Conservation (phyloP, 73 alveolate genomes). For the Paramecium bursaria region DNA sequence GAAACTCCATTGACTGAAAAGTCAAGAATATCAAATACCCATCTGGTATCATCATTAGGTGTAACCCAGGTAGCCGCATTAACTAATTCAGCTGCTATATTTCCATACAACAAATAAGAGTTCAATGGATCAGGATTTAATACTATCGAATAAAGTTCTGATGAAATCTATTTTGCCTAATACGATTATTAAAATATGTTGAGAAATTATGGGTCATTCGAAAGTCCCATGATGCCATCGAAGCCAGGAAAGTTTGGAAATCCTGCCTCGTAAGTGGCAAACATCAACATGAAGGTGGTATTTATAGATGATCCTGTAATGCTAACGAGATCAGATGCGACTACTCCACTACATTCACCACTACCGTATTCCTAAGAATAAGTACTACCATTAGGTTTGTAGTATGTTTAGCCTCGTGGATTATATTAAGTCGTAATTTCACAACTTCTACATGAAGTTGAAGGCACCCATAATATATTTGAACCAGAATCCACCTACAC, state of each 20-base stretch:
- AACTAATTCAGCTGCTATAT: not conserved
- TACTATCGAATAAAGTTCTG: not conserved
- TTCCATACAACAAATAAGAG: not conserved
- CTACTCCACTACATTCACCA: not conserved
- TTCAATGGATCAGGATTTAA: not conserved
- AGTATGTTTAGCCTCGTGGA: not conserved
- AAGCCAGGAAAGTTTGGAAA: not conserved
- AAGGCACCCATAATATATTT: slow-evolving; percentile 53
- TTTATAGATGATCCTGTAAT: not conserved
- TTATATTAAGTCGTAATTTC: not conserved
- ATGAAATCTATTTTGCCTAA: not conserved
- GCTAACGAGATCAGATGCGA: not conserved
- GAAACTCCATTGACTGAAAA: not conserved
- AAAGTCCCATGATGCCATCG: slow-evolving; percentile 10
- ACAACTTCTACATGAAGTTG: not conserved
- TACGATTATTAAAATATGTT: not conserved
- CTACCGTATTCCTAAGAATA: not conserved
- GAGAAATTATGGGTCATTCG: not conserved
- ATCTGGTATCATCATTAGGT: not conserved
- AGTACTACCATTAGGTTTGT: not conserved
- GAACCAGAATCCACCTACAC: slow-evolving; percentile 48
- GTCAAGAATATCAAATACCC: not conserved
- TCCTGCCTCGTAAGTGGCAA: not conserved
- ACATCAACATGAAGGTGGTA: not conserved
- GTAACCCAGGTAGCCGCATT: not conserved